Conservation (phyloP, 306 rosid genomes). For the Pterocarpus santalinus region DNA sequence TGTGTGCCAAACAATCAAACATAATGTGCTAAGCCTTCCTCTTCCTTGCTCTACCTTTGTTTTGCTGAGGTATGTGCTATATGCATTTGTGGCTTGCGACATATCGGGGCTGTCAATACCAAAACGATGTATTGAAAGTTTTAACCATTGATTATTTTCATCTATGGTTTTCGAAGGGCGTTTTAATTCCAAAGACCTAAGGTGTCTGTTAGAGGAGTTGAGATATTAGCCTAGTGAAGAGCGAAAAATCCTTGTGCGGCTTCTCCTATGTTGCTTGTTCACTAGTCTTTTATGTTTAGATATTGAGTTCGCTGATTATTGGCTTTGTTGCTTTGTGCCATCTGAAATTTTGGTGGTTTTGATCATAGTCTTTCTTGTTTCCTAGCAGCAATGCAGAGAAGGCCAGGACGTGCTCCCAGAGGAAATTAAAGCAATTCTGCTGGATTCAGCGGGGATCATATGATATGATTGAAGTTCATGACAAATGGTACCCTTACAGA, state of each 20-base stretch:
- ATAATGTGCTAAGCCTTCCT: background rate
- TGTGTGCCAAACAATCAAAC: background rate
- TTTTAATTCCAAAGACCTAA: background rate
- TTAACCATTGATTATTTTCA: background rate
- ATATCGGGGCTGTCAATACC: background rate
- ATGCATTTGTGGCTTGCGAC: background rate
- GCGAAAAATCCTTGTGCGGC: background rate
- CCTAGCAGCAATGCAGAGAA: constrained; percentile 88
- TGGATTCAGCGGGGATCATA: constrained; percentile 81
- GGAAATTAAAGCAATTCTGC: constrained; percentile 81
- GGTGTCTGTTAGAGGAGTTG: background rate
- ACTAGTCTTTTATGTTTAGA: background rate
- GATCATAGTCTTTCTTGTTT: constrained; percentile 32
- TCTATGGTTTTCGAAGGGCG: background rate
- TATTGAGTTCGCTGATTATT: background rate
- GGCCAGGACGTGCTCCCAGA: constrained; percentile 86
- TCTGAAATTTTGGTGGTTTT: constrained; percentile 30
- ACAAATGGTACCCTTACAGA: constrained; percentile 36
- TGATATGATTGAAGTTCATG: constrained; percentile 54
- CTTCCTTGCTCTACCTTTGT: background rate
- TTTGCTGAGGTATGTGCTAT: background rate
- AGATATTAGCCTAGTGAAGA: background rate
- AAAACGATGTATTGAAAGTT: background rate
- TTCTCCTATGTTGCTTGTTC: constrained; percentile 14
- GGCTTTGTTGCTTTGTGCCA: background rate